Evolutionary conservation across 495 filamentous ascomycete genomes (phyloP).

Genomic region (Aspergillus leporis): DNA sequence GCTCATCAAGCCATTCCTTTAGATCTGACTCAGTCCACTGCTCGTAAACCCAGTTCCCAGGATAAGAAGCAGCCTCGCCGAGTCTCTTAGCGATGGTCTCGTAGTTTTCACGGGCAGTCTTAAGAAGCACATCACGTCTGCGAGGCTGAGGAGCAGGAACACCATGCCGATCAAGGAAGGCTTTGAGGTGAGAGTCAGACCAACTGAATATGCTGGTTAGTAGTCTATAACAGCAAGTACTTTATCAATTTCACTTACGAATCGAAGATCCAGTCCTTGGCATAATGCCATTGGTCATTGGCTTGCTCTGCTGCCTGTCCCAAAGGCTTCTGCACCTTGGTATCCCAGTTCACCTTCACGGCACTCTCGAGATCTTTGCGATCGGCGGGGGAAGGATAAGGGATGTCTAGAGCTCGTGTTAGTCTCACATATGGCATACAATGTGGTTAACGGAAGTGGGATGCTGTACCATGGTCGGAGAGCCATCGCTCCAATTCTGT

Average conservation of each 20-base stretch:
- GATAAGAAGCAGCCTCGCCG: conserved; percentile 78
- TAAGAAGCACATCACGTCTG: conserved; percentile 78
- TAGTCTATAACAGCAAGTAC: conserved; percentile 6
- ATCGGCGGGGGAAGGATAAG: conserved; percentile 81
- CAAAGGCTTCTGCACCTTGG: conserved; percentile 64
- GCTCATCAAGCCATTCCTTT: conserved; percentile 85
- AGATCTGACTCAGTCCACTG: conserved; percentile 79
- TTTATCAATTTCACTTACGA: conserved; percentile 56
- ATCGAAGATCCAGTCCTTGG: conserved; percentile 93
- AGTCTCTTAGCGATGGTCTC: conserved; percentile 78
- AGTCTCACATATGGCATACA: conserved; percentile 5
- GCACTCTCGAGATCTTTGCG: conserved; percentile 81
- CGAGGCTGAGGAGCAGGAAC: conserved; percentile 81
- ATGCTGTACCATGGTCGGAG: conserved; percentile 65
- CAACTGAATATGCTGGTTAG: conserved; percentile 53
- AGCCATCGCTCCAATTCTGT: conserved; percentile 98
- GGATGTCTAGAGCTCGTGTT: conserved; percentile 59
- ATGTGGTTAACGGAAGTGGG: background rate
- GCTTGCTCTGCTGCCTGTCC: conserved; percentile 75
- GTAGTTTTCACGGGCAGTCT: conserved; percentile 77
- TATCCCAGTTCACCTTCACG: conserved; percentile 86
- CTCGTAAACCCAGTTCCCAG: conserved; percentile 94
- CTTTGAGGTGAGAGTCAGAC: conserved; percentile 84
- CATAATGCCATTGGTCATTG: conserved; percentile 64
- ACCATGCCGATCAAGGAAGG: conserved; percentile 84